Evolutionary conservation across 768 basidiomycete species (phyloP), one percentile per base, ranked within the genome.

Genomic region (Tricholoma hemisulphureum): DNA sequence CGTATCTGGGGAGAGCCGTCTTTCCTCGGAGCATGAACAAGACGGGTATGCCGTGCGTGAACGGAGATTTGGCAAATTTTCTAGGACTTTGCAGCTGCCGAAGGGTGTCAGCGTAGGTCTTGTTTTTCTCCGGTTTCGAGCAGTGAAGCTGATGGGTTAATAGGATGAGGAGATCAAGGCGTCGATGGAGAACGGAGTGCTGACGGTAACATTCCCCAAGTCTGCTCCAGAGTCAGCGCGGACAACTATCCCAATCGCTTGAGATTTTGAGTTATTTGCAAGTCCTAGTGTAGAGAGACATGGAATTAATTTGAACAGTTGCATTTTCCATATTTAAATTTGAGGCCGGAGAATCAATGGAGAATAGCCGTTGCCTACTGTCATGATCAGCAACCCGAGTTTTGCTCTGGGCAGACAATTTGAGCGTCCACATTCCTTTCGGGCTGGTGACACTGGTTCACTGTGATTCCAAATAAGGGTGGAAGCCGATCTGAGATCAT

Each of bases 141-240:
- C 28, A 5, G 32, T 53, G 4, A 21, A 46, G 1, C 14, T 4
- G 0, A 24, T 51, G 51, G 23, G 5, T 13, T 5, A 23, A 39
- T 20, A 82, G 80, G 66, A 70, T n/a, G 73, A 79, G 23, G 72
- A 79, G 29, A 75, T 83, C 55, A 78, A 74, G 53, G 81, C 82
- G 1, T 67, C 65, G 32, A 77, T 83, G 75, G 76, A 77, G 48
- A 63, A 81, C 29, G 81, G 80, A 1, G 61, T 84, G 16, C 65
- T 84, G 59, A 72, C 70, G 1, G 71, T 84, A 24, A 75, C 71
- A 14, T 83, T 83, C 71, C 81, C 82, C 14, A 80, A 75, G 69
- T 65, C 72, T 3, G 65, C 72, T 5, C 67, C 76, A 1, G 81
- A 81, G 55, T 61, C 69, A 53, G 74, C 71, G 16, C 75, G 80